Evolutionary conservation across 192 early-diverging fungal species (phyloP), one percentile per base, ranked within the genome.

Genomic region (Coemansia reversa): DNA sequence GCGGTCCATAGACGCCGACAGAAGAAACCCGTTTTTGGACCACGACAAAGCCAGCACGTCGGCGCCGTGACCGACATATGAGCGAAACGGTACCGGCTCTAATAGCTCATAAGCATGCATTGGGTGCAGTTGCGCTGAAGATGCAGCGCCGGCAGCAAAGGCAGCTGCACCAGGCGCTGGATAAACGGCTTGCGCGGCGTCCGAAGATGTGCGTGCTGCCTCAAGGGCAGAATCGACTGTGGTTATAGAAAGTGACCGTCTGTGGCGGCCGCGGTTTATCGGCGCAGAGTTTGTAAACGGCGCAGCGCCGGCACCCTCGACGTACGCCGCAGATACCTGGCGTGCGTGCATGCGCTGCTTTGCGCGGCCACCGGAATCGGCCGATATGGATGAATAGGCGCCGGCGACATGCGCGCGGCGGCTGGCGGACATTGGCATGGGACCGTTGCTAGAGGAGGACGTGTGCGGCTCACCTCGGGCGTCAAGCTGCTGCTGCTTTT

Each of bases 1-100:
- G 55, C 86, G 86, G 68, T 96, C 94, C 79, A 89, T 85, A 11
- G 90, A 92, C 18, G 90, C 86, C 7, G 90, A 89, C 27, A 93
- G 72, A 7, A 96, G 66, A 65, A 95, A 95, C 16, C 88, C 86
- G 75, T 90, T 89, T 62, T 87, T 88, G 58, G 86, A 88, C 88
- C 88, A 90, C 50, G 85, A 81, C 45, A 90, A 74, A 51, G 86
- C 86, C 29, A 92, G 75, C 18, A 96, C 83, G 58, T 92, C 86
- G 0, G 84, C 83, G 11, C 76, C 70, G 75, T 96, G 94, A 0
- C 89, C 93, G 14, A 64, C 70, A 64, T 89, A 94, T 23, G 90
- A 86, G 20, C 90, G 87, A 52, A 85, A 80, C 4, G 94, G 93
- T 22, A 80, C 77, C 33, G 85, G 81, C 67, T 87, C 74, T 63